These are phyloP conservation scores for Fraxinus sp. DNA, from an alignment of 305 asterid species.

Conservation along the genomic window DNA sequence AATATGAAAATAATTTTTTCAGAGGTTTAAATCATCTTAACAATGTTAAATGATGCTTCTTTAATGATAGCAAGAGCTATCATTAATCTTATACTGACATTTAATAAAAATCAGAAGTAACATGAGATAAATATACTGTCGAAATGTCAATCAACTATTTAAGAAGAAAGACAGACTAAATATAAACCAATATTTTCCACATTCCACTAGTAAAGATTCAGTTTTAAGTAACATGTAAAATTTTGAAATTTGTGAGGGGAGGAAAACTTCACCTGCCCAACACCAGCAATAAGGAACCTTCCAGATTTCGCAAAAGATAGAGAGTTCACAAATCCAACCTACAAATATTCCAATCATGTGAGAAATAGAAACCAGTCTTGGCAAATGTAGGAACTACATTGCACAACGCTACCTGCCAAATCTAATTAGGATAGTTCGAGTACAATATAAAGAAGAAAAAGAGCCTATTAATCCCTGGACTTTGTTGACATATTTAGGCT, in stretches of 20 bases:
- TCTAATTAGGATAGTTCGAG: constrained; percentile 5
- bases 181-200: not conserved
- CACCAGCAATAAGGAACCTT: constrained; percentile 79
- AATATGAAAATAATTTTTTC: not conserved
- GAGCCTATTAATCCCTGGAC: not conserved
- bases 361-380: constrained; percentile 24
- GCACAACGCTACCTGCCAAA: not conserved
- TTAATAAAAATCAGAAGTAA: not conserved
- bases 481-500: not conserved
- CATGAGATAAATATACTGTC: not conserved
- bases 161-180: not conserved
- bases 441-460: not conserved
- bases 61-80: not conserved
- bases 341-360: constrained; percentile 22
- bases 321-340: constrained; percentile 95
- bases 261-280: constrained; percentile 66
- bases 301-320: constrained; percentile 90
- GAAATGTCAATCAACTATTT: not conserved
- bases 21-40: not conserved
- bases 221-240: not conserved
- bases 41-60: not conserved
- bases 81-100: not conserved
- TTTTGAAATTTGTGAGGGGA: not conserved
- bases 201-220: not conserved
- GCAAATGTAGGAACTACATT: constrained; percentile 5